Conservation (phyloP, 768 basidiomycete species). For the Auricularia sp. region DNA sequence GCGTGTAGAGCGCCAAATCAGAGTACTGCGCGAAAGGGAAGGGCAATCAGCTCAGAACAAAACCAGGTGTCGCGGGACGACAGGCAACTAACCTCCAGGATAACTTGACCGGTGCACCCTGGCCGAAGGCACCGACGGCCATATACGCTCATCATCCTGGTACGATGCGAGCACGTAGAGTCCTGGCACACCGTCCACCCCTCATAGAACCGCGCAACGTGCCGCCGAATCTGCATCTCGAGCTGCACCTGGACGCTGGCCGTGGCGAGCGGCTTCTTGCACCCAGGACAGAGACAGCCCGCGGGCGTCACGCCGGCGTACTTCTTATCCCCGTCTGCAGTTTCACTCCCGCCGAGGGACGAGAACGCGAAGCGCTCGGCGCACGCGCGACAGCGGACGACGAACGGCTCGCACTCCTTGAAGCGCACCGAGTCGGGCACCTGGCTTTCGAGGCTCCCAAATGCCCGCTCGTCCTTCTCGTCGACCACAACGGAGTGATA, state of each 20-base stretch:
- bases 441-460: slow-evolving; percentile 80
- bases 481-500: slow-evolving; percentile 34
- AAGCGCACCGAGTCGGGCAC: slow-evolving; percentile 83
- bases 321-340: neutral
- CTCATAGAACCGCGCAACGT: slow-evolving; percentile 77
- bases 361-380: slow-evolving; percentile 46
- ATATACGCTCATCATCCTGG: slow-evolving; percentile 92
- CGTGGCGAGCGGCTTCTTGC: slow-evolving; percentile 39
- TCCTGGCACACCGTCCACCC: slow-evolving; percentile 86
- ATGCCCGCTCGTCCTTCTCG: slow-evolving; percentile 49
- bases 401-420: slow-evolving; percentile 60
- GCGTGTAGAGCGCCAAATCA: slow-evolving; percentile 79
- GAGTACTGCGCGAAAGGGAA: slow-evolving; percentile 48
- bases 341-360: slow-evolving; percentile 27
- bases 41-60: slow-evolving; percentile 4
- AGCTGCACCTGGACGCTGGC: slow-evolving; percentile 75
- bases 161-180: slow-evolving; percentile 67
- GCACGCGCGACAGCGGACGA: slow-evolving; percentile 72
- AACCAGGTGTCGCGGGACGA: too few relatives aligned
- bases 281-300: slow-evolving; percentile 45
- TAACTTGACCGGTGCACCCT: slow-evolving; percentile 60
- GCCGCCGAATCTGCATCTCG: slow-evolving; percentile 72
- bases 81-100: slow-evolving; percentile 54
- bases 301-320: neutral
- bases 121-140: slow-evolving; percentile 67